Base-by-base conservation (phyloP, 2,329 filamentous ascomycete genomes). In the Pestalotiopsis sp. region DNA sequence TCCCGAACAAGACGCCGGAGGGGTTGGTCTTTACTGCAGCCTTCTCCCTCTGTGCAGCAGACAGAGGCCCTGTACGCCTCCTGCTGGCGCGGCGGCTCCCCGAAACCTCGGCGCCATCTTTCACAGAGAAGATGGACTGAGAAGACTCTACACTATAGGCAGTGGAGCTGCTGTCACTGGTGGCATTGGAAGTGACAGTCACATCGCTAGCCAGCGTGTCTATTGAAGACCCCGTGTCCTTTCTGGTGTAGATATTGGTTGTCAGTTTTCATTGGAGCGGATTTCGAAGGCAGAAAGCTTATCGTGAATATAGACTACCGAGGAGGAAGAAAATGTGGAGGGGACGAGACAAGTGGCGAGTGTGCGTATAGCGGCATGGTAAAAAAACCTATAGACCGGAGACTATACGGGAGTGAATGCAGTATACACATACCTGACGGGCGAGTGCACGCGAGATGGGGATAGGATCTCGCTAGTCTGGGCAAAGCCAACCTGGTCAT, bases 41-140 rank as follows among this genome's bases (percentile, higher is more conserved):
- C 76, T 86, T 86, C 73, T 89, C 86, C 76, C 87, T 83, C 73
- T 88, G 88, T 70, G 86, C 82, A 66, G 87, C 83, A 39, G 87
- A 88, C 71, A 90, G 80, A 70, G 87, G 87, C 57, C 87, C 87
- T 70, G 87, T 89, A 68, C 87, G 85, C 77, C 87, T 84, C 74
- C 87, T 85, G 75, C 85, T 89, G 71, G 86, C 81, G 73, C 86
- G 85, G 73, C 86, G 85, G 75, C 81, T 83, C 75, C 84, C 83
- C 80, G 82, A 82, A 76, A 85, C 79, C 77, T 87, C 85, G 77
- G 82, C 80, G 70, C 85, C 86, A 82, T 88, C 87, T 78, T 84
- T 84, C 71, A 86, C 80, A 70, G 86, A 85, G 77, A 88, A 88
- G 75, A 87, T 85, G 73, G 83, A 85, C 76, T 87, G 85, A 67